Evolutionary conservation across 2,329 filamentous ascomycete species (phyloP).

Genomic region (Sclerotinia sclerotiorum): DNA sequence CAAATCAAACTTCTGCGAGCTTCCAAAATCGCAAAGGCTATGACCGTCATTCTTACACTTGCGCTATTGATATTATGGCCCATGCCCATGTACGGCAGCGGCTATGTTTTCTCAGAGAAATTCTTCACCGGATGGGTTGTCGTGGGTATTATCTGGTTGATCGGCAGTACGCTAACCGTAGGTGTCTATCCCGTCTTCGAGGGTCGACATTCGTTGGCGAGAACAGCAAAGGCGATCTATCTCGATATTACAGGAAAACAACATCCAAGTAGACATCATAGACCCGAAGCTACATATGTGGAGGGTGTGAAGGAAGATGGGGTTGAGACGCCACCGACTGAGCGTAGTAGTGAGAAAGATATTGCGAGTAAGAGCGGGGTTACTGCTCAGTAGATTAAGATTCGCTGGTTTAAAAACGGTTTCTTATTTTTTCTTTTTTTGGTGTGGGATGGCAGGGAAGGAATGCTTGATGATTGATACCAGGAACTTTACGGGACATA

Average conservation of each 20-base stretch:
- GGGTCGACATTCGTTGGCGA: slow-evolving; percentile 64
- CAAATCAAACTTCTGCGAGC: slow-evolving; percentile 54
- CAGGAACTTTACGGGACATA: background rate
- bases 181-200: slow-evolving; percentile 82
- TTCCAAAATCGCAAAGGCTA: slow-evolving; percentile 49
- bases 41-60: slow-evolving; percentile 64
- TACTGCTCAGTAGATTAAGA: background rate
- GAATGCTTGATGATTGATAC: slow-evolving; percentile 8
- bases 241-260: slow-evolving; percentile 55
- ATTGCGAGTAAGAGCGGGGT: slow-evolving; percentile 20
- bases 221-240: slow-evolving; percentile 61
- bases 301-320: slow-evolving; percentile 35
- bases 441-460: background rate
- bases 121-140: slow-evolving; percentile 84
- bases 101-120: slow-evolving; percentile 76
- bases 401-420: background rate
- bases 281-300: slow-evolving; percentile 33
- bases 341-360: slow-evolving; percentile 27
- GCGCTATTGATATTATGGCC: slow-evolving; percentile 81
- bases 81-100: slow-evolving; percentile 83
- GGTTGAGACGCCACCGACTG: slow-evolving; percentile 30
- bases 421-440: background rate
- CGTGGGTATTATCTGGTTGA: slow-evolving; percentile 78
- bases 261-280: slow-evolving; percentile 36
- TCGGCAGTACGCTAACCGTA: slow-evolving; percentile 69